phyloP scores from a whole-genome alignment of 106 monocot genomes.

The Amphibolis antarctica region DNA sequence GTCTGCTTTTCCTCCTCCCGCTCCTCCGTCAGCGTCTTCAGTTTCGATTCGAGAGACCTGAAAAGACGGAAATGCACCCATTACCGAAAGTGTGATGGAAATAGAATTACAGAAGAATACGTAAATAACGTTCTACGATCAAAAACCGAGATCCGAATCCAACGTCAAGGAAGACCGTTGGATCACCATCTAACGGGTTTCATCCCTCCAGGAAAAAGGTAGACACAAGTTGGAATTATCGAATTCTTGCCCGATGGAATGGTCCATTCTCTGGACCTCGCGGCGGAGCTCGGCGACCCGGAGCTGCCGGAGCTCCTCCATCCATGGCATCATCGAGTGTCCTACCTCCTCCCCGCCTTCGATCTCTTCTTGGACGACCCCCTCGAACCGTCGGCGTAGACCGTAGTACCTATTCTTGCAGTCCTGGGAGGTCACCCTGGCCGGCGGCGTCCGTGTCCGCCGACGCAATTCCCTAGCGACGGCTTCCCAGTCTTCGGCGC shows the following conservation, averaged over 20 bases:
- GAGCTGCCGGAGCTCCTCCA: constrained; percentile 80
- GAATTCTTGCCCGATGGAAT: constrained; percentile 63
- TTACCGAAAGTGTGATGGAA: neutral
- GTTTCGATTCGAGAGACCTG: constrained; percentile 51
- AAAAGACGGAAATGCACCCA: constrained; percentile 11
- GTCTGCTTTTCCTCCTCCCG: neutral
- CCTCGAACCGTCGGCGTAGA: constrained; percentile 55
- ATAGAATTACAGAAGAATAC: neutral
- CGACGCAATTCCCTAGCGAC: constrained; percentile 49
- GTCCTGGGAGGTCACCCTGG: constrained; percentile 28
- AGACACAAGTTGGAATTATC: neutral
- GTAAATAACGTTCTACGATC: neutral
- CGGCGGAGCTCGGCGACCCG: constrained; percentile 88
- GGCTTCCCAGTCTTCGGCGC: constrained; percentile 59
- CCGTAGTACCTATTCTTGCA: constrained; percentile 38
- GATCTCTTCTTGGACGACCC: neutral
- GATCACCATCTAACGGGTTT: constrained; percentile 1
- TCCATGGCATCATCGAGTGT: constrained; percentile 24
- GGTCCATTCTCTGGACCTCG: constrained; percentile 63
- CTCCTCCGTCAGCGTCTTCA: constrained; percentile 19
- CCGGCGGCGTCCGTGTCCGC: constrained; percentile 9
- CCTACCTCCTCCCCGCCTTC: constrained; percentile 1
- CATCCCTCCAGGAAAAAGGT: neutral
- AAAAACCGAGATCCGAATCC: constrained; percentile 35
- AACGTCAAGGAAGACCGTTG: constrained; percentile 8